These are phyloP conservation scores for Thermothelomyces thermophilus DNA, from an alignment of 2,329 filamentous ascomycete genomes.

Conservation along the genomic window DNA sequence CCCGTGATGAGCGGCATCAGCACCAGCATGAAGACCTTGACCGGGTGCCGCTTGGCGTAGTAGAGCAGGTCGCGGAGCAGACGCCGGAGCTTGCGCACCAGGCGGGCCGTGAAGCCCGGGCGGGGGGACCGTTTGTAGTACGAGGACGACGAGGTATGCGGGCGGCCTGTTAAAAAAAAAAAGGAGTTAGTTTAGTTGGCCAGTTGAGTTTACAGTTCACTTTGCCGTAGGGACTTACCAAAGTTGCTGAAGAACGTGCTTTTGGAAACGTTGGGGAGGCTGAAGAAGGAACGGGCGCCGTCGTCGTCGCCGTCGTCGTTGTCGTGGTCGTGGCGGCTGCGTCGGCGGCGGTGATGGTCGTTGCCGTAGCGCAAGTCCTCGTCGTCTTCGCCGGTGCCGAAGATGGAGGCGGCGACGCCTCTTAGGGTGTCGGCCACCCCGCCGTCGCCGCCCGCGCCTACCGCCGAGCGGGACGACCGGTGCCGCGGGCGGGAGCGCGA, in stretches of 20 bases:
- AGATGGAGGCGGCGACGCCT: slow-evolving; percentile 39
- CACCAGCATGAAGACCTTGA: slow-evolving; percentile 82
- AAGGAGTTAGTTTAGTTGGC: not conserved
- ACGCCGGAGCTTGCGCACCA: slow-evolving; percentile 68
- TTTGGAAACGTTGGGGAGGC: slow-evolving; percentile 29
- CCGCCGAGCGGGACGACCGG: slow-evolving; percentile 26
- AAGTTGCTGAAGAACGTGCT: slow-evolving; percentile 37
- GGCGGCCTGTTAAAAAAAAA: slow-evolving; percentile 34
- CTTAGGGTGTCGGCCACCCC: slow-evolving; percentile 26
- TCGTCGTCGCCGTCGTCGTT: slow-evolving; percentile 33
- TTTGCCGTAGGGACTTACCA: slow-evolving; percentile 33
- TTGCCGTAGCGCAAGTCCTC: slow-evolving; percentile 13
- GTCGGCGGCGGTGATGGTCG: not conserved
- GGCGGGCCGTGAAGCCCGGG: slow-evolving; percentile 66
- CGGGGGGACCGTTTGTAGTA: slow-evolving; percentile 77
- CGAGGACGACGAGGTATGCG: slow-evolving; percentile 52
- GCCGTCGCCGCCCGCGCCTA: slow-evolving; percentile 29
- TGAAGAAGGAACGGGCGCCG: slow-evolving; percentile 32
- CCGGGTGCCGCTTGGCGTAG: slow-evolving; percentile 75
- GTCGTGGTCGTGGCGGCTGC: not conserved
- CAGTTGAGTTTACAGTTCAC: too few relatives aligned
- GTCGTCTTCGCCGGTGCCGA: slow-evolving; percentile 34
- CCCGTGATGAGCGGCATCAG: slow-evolving; percentile 82
- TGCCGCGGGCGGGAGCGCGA: slow-evolving; percentile 26
- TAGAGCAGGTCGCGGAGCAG: slow-evolving; percentile 73